Conservation (phyloP, 441 rosid genomes). For the Gossypium gossypioides region DNA sequence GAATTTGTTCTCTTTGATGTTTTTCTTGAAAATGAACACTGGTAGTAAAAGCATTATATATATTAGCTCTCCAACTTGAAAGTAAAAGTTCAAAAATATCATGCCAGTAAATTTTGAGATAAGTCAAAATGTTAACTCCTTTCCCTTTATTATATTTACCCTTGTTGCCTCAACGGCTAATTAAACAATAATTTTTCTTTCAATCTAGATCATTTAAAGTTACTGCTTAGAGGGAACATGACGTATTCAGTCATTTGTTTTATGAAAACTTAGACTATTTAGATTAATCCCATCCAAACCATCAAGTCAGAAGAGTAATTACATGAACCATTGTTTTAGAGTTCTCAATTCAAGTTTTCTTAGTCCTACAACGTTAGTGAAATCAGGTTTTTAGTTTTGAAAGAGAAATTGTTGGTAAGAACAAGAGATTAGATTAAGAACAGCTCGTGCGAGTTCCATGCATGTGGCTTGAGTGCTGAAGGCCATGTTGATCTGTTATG, state of each 20-base stretch:
- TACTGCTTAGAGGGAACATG: background rate
- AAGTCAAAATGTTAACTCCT: background rate
- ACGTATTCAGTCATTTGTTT: background rate
- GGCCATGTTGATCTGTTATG: background rate
- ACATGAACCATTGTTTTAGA: background rate
- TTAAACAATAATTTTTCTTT: background rate
- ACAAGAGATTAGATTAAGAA: background rate
- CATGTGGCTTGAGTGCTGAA: background rate
- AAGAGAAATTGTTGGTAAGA: background rate
- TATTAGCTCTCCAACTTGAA: background rate
- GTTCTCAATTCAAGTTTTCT: background rate
- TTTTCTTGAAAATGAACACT: background rate
- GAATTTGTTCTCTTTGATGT: constrained; percentile 7
- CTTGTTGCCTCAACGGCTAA: background rate
- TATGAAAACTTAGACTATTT: background rate
- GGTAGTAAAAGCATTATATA: constrained; percentile 1
- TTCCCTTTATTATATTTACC: background rate
- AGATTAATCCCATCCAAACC: background rate
- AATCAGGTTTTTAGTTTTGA: background rate
- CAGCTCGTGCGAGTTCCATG: background rate
- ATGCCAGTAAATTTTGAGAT: background rate
- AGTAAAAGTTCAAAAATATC: background rate
- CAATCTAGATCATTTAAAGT: constrained; percentile 1
- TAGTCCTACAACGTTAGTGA: background rate
- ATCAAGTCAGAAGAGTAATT: background rate